Evolutionary conservation across 345 rosid genomes (phyloP), one percentile per base, ranked within the genome.

Genomic region (Rhizophora apiculata): DNA sequence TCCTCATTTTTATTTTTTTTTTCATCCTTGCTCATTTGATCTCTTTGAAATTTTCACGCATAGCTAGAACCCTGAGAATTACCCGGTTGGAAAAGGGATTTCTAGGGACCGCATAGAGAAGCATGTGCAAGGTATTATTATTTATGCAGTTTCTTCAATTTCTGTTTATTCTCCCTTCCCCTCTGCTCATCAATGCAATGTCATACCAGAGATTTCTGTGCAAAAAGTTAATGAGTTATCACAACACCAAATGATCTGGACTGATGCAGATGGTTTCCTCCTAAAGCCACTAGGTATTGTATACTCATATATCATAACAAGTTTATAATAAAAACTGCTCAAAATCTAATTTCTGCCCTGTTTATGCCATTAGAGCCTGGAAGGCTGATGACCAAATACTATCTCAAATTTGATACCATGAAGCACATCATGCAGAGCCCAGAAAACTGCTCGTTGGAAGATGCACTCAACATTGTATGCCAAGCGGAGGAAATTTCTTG

Each of bases 361-460:
- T 71, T 58, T 64, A 22, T 54, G 39, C 34, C 65, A 62, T 68
- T 68, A 95, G 97, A 92, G 82, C 97, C 97, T 55, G 96, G 99
- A 80, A 84, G 84, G 68, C 82, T 95, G 88, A 95, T 95, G 99
- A 92, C 97, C 78, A 89, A 88, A 85, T 95, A 95, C 79, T 92
- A 95, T 74, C 70, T 95, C 80, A 92, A 90, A 82, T 92, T 87
- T 69, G 73, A 83, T 75, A 95, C 96, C 58, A 95, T 95, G 99
- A 95, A 95, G 81, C 83, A 84, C 85, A 87, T 95, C 58, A 87
- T 95, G 88, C 74, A 77, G 77, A 81, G 88, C 22, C 88, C 92
- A 67, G 79, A 75, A 19, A 73, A 81, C 68, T 87, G 93, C 84
- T 84, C 84, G 74, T 77, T 95, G 83, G 96, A 90, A 77, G 96